These are phyloP conservation scores for Penicillium parvum DNA, from an alignment of 495 filamentous ascomycete genomes.

Conservation along the genomic window DNA sequence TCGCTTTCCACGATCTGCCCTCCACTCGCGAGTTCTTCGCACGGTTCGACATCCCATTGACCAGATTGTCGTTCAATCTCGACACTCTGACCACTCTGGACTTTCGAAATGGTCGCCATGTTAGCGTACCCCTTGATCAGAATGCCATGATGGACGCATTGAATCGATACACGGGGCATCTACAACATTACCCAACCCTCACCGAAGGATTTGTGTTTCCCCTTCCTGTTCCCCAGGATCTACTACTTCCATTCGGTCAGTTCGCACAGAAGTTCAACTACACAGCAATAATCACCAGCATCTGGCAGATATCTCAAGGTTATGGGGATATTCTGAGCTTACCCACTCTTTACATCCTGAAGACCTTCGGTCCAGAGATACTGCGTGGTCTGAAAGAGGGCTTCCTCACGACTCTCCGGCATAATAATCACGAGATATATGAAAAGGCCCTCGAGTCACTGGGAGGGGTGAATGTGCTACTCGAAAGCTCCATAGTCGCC, in stretches of 20 bases:
- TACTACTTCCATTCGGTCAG: slow-evolving; percentile 45
- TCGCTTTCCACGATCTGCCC: slow-evolving; percentile 33
- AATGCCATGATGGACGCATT: slow-evolving; percentile 32
- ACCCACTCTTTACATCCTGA: slow-evolving; percentile 28
- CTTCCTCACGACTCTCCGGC: slow-evolving; percentile 20
- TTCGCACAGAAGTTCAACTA: slow-evolving; percentile 43
- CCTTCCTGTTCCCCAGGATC: slow-evolving; percentile 46
- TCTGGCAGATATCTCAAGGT: slow-evolving; percentile 28
- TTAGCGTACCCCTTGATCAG: slow-evolving; percentile 24
- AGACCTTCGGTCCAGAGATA: slow-evolving; percentile 19
- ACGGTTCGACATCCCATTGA: slow-evolving; percentile 27
- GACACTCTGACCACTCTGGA: slow-evolving; percentile 21
- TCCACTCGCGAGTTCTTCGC: slow-evolving; percentile 35
- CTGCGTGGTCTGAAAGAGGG: slow-evolving; percentile 15
- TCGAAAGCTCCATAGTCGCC: too few relatives aligned
- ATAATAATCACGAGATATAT: slow-evolving; percentile 43
- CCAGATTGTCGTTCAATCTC: slow-evolving; percentile 15
- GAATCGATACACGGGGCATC: slow-evolving; percentile 37
- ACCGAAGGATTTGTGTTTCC: slow-evolving; percentile 43
- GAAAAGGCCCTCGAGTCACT: slow-evolving; percentile 22
- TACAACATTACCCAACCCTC: slow-evolving; percentile 27
- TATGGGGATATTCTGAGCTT: slow-evolving; percentile 36
- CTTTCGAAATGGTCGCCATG: slow-evolving; percentile 37
- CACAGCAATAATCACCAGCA: too few relatives aligned
- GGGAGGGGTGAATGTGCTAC: too few relatives aligned